phyloP scores from a whole-genome alignment of 1,139 yeast species.

The Geotrichum reessii region DNA sequence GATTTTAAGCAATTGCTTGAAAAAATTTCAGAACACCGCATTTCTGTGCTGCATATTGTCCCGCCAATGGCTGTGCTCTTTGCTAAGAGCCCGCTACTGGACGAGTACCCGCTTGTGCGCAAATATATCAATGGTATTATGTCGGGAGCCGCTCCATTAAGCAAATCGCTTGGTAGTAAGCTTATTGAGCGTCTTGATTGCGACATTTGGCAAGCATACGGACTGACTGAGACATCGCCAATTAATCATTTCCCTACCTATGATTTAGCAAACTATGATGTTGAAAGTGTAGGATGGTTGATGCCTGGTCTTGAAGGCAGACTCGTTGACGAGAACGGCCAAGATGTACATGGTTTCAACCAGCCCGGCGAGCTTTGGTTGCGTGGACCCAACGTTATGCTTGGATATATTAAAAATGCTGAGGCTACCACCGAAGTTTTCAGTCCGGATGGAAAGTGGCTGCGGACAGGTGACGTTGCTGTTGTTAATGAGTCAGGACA shows the following conservation, averaged over 20 bases:
- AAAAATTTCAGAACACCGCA: constrained; percentile 26
- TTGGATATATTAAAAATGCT: constrained; percentile 52
- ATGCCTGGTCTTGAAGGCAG: constrained; percentile 29
- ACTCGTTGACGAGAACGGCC: constrained; percentile 32
- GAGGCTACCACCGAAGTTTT: constrained; percentile 44
- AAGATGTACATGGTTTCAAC: constrained; percentile 45
- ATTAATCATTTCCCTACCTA: constrained; percentile 21
- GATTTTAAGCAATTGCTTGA: constrained; percentile 29
- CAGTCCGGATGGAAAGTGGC: constrained; percentile 55
- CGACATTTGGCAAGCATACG: constrained; percentile 55
- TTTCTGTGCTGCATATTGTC: constrained; percentile 29
- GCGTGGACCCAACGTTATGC: constrained; percentile 63
- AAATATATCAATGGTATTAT: constrained; percentile 24
- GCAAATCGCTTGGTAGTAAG: constrained; percentile 25
- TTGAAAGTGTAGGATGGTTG: constrained; percentile 29
- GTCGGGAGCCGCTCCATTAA: constrained; percentile 37
- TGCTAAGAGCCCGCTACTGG: constrained; percentile 34
- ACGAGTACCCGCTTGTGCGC: constrained; percentile 27
- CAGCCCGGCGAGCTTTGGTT: constrained; percentile 53
- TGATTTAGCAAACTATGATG: constrained; percentile 17
- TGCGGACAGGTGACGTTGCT: constrained; percentile 70
- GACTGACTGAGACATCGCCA: constrained; percentile 47
- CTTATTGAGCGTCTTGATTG: constrained; percentile 23
- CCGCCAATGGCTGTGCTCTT: constrained; percentile 36
- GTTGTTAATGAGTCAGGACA: constrained; percentile 48